phyloP scores from a whole-genome alignment of 2,329 filamentous ascomycete species.

The Calcarisporium arbuscula region DNA sequence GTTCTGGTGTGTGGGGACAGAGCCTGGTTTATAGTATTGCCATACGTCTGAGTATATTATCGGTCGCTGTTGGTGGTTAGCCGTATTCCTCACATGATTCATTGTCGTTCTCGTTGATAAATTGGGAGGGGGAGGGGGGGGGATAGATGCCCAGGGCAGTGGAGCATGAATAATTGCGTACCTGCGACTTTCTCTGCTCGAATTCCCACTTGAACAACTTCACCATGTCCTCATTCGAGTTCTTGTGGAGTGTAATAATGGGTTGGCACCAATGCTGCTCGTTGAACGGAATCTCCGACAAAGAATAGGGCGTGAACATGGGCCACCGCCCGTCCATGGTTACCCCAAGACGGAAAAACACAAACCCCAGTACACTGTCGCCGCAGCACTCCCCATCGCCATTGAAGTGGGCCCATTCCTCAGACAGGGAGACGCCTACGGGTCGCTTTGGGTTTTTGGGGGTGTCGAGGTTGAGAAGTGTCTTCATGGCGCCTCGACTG shows the following conservation, averaged over 20 bases:
- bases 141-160: too few species aligned
- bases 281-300: constrained; percentile 5
- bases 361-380: constrained; percentile 8
- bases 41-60: constrained; percentile 30
- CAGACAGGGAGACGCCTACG: constrained; percentile 19
- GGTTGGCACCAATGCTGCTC: constrained; percentile 10
- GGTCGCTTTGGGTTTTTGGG: too few species aligned
- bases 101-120: too few species aligned
- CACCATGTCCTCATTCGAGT: constrained; percentile 6
- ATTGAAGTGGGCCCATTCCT: constrained; percentile 6
- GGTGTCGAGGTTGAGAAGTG: constrained; percentile 5
- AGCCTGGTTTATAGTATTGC: constrained; percentile 28
- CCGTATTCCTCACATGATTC: too few species aligned
- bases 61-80: constrained; percentile 27
- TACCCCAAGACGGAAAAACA: constrained; percentile 5
- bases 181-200: constrained; percentile 5
- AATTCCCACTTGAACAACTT: constrained; percentile 10
- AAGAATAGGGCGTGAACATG: constrained; percentile 9
- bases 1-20: constrained; percentile 14
- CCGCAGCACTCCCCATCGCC: constrained; percentile 9
- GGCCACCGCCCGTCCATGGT: constrained; percentile 10
- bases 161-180: too few species aligned
- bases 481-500: constrained; percentile 11
- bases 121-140: too few species aligned
- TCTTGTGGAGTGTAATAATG: constrained; percentile 11